phyloP scores from a whole-genome alignment of 352 stramenopile species.

The Pythium dissotocum region DNA sequence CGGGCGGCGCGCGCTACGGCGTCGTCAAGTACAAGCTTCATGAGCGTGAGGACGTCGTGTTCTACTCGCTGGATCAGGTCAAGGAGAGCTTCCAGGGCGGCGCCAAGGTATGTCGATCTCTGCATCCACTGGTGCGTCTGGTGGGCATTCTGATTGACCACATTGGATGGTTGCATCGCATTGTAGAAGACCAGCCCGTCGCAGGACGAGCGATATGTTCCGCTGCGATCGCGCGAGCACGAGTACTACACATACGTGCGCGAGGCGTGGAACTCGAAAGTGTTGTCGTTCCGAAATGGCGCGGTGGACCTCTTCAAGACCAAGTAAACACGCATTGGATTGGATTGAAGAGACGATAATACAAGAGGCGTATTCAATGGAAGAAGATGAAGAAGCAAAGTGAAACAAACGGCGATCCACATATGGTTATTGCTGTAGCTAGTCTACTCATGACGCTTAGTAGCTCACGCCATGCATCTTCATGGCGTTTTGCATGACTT shows the following conservation, averaged over 20 bases:
- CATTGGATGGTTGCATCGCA: not conserved
- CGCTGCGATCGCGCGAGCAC: slow-evolving; percentile 69
- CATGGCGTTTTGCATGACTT: slow-evolving; percentile 52
- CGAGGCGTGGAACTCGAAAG: slow-evolving; percentile 70
- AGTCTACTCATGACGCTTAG: slow-evolving; percentile 6
- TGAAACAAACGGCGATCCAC: not conserved
- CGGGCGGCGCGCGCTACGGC: slow-evolving; percentile 66
- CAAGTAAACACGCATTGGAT: slow-evolving; percentile 27
- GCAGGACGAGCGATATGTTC: slow-evolving; percentile 56
- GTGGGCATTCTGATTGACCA: not conserved
- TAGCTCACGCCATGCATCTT: slow-evolving; percentile 27
- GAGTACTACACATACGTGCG: slow-evolving; percentile 82
- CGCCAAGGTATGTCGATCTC: slow-evolving; percentile 27
- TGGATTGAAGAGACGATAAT: not conserved
- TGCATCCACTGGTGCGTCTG: not conserved
- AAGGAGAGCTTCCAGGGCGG: slow-evolving; percentile 57
- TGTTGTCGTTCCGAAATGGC: slow-evolving; percentile 62
- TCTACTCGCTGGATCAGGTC: slow-evolving; percentile 63
- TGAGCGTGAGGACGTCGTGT: slow-evolving; percentile 68
- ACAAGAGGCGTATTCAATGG: not conserved
- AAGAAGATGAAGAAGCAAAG: not conserved
- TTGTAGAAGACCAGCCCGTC: slow-evolving; percentile 19
- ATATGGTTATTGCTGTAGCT: not conserved
- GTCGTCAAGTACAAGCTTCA: slow-evolving; percentile 69
- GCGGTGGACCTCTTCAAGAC: slow-evolving; percentile 51